Evolutionary conservation across 176 grass and related monocot species (phyloP).

Genomic region (Eragrostis nindensis): DNA sequence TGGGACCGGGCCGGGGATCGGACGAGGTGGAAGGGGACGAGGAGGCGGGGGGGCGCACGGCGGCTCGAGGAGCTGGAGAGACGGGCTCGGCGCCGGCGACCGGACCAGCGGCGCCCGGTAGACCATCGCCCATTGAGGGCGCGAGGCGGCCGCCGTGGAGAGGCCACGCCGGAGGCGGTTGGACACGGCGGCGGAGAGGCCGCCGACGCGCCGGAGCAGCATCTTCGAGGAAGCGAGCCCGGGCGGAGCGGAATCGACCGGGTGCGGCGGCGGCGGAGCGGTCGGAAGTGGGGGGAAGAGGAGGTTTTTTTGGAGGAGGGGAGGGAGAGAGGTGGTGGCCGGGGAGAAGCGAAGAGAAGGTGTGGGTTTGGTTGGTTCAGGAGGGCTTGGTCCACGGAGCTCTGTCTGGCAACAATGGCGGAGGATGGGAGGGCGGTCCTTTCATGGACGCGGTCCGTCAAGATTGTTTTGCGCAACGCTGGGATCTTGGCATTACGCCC

Average conservation of each 20-base stretch:
- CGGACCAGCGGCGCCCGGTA: background rate
- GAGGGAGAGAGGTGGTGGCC: no score
- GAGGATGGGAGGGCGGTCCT: background rate
- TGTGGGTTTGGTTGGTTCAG: background rate
- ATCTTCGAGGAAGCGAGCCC: background rate
- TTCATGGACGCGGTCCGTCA: background rate
- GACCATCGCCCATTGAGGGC: slow-evolving; percentile 22
- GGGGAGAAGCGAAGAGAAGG: no score
- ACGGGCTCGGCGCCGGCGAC: background rate
- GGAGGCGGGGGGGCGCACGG: background rate
- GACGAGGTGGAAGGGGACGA: background rate
- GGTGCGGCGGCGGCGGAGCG: no score
- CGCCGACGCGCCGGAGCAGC: background rate
- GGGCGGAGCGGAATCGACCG: background rate
- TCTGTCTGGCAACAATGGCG: background rate
- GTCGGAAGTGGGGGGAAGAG: background rate
- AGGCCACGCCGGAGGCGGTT: background rate
- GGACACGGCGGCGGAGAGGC: background rate
- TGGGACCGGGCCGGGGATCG: background rate
- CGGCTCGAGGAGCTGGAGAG: background rate
- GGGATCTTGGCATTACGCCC: background rate
- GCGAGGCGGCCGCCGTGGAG: background rate
- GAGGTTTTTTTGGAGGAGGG: background rate
- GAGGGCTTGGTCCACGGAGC: background rate
- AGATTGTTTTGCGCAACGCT: background rate